A percentile compares a stretch with the other conserved stretches of the same genome.
Conservation (phyloP, 371 early-diverging fungal species). For the Rhizopus delemar region DNA sequence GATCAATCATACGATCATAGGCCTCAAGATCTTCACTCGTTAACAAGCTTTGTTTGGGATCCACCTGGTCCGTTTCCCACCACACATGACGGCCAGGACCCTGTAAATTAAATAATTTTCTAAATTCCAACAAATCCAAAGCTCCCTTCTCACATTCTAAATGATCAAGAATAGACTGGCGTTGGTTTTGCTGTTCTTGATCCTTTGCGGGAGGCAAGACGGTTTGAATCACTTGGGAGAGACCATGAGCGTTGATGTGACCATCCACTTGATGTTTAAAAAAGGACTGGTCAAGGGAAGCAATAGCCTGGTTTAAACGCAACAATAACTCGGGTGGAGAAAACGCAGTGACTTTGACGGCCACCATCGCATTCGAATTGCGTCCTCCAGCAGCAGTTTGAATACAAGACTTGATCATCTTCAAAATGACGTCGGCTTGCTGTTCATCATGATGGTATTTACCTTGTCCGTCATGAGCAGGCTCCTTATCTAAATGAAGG, state of each 20-base stretch:
- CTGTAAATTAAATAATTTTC: slow-evolving; percentile 38
- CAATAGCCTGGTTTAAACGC: slow-evolving; percentile 65
- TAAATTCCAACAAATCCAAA: slow-evolving; percentile 34
- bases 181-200: slow-evolving; percentile 23
- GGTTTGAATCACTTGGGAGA: slow-evolving; percentile 26
- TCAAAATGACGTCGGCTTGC: slow-evolving; percentile 66
- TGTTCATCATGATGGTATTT: slow-evolving; percentile 37
- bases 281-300: slow-evolving; percentile 42
- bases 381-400: slow-evolving; percentile 66
- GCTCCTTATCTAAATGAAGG: slow-evolving; percentile 52
- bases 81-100: slow-evolving; percentile 43
- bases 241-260: slow-evolving; percentile 27
- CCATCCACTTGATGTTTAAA: slow-evolving; percentile 34
- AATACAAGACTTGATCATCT: slow-evolving; percentile 64
- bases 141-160: slow-evolving; percentile 17
- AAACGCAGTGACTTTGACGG: slow-evolving; percentile 90
- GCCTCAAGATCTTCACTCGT: slow-evolving; percentile 67
- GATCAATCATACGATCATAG: slow-evolving; percentile 67
- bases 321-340: slow-evolving; percentile 75
- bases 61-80: slow-evolving; percentile 22
- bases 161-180: slow-evolving; percentile 24
- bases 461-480: slow-evolving; percentile 20
- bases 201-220: slow-evolving; percentile 27
- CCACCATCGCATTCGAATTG: slow-evolving; percentile 62
- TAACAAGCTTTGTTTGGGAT: slow-evolving; percentile 9